Evolutionary conservation across 345 rosid genomes (phyloP), one percentile per base, ranked within the genome.

Genomic region (Syzygium grande): DNA sequence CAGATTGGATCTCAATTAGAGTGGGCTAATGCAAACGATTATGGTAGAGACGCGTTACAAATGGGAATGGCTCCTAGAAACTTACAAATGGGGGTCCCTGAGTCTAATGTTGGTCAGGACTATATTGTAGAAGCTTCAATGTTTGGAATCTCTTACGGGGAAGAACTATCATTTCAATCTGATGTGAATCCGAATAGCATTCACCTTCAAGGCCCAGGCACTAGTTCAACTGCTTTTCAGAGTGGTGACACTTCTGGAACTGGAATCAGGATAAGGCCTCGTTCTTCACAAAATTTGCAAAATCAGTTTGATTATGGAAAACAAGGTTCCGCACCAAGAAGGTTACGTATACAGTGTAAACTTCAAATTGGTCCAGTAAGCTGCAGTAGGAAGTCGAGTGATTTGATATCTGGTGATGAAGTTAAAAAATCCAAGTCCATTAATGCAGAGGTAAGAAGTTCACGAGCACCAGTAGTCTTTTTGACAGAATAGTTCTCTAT

Each of bases 321-420:
- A 1, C 99, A 94, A 86, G 98, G 97, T 58, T 51, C 73, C 85
- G 98, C 96, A 16, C 46, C 91, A 3, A 94, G 95, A 92, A 94
- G 98, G 90, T 2, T 95, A 61, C 94, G 87, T 79, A 89, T 96
- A 77, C 95, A 94, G 90, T 6, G 83, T 38, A 86, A 56, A 65
- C 88, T 88, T 88, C 86, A 88, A 65, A 86, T 88, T 16, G 90
- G 90, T 84, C 80, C 87, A 10, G 29, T 83, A 52, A 49, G 43
- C 61, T 86, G 86, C 84, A 29, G 43, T 34, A 49, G 51, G 51
- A 55, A 84, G 16, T 52, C 89, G 46, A 65, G 56, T 56, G 87
- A 87, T 88, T 51, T 84, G 58, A 27, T 11, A 41, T 53, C 86
- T 17, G 59, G 63, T 86, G 87, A 91, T 85, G 85, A 87, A 61